Evolutionary conservation across 2,329 filamentous ascomycete species (phyloP).

Genomic region (Colletotrichum orchidophilum): DNA sequence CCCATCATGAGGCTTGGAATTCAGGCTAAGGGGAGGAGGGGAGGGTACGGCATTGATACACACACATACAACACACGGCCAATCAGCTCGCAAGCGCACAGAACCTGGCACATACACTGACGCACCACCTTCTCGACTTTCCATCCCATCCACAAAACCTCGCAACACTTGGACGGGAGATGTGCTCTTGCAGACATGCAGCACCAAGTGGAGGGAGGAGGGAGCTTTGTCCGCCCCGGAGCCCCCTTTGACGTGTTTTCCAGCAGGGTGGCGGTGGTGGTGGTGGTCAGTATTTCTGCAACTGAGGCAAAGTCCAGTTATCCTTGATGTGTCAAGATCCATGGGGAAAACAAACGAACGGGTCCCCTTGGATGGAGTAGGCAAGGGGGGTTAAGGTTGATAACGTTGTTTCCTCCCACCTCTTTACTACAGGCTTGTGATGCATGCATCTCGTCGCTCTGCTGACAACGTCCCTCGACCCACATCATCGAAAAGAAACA

Average conservation of each 20-base stretch:
- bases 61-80: not conserved
- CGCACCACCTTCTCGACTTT: not conserved
- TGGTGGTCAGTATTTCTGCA: not conserved
- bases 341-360: constrained; percentile 9
- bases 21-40: not conserved
- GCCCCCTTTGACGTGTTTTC: not conserved
- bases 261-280: not conserved
- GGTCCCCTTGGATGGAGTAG: not conserved
- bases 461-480: not conserved
- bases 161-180: not conserved
- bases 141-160: constrained; percentile 11
- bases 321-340: constrained; percentile 24
- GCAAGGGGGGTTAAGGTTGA: constrained; percentile 4
- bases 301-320: constrained; percentile 16
- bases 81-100: not conserved
- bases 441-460: not conserved
- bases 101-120: not conserved
- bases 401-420: constrained; percentile 14
- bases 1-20: not conserved
- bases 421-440: not conserved
- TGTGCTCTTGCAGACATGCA: not conserved
- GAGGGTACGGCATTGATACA: not conserved
- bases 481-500: no score
- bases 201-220: not conserved
- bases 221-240: constrained; percentile 12